Conservation (phyloP, 345 rosid genomes). For the Draba incana region DNA sequence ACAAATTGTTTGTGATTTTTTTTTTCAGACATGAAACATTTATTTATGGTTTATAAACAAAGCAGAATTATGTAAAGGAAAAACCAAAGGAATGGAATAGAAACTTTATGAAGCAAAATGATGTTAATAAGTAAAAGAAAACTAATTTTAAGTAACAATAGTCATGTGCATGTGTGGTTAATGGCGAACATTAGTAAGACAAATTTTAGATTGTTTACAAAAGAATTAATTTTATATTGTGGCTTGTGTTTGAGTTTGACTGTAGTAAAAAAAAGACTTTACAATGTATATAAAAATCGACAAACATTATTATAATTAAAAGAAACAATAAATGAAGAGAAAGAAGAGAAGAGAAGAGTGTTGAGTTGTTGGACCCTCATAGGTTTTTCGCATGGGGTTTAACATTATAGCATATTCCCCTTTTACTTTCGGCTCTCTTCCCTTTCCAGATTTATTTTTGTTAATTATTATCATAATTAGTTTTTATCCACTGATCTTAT, state of each 20-base stretch:
- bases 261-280: conserved; percentile 32
- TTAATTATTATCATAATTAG: conserved; percentile 32
- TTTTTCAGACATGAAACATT: not conserved
- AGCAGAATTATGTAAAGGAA: conserved; percentile 19
- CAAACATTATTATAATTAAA: conserved; percentile 1
- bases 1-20: not conserved
- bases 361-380: conserved; percentile 44
- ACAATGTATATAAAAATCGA: conserved; percentile 1
- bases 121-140: conserved; percentile 4
- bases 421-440: conserved; percentile 46
- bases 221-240: conserved; percentile 22
- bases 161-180: conserved; percentile 34
- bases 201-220: conserved; percentile 34
- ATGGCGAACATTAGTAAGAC: conserved; percentile 48
- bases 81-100: conserved; percentile 13
- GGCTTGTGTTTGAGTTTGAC: conserved; percentile 41
- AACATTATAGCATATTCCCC: conserved; percentile 36
- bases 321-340: not conserved
- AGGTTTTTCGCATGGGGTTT: conserved; percentile 42
- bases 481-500: conserved; percentile 33
- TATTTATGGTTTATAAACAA: conserved; percentile 18
- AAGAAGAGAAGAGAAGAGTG: conserved; percentile 26
- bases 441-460: conserved; percentile 38
- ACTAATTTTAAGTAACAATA: conserved; percentile 11
- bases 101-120: too few relatives aligned